These are phyloP conservation scores for Backusella luteola DNA, from an alignment of 192 early-diverging fungal genomes.

Conservation along the genomic window DNA sequence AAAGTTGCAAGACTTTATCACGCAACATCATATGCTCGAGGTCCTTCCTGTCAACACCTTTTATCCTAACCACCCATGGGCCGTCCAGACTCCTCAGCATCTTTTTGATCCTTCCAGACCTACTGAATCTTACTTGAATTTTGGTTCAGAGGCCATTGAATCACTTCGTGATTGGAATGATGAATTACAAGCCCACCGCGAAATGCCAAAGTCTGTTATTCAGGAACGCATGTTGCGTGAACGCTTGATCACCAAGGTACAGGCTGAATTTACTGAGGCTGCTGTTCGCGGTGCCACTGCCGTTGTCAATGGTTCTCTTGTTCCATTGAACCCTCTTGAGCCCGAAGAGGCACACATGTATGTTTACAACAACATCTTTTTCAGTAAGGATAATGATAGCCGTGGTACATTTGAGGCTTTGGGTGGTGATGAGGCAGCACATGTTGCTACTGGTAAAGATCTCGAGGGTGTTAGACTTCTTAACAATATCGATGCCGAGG, in stretches of 20 bases:
- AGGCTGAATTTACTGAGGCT: conserved; percentile 92
- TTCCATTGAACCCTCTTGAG: conserved; percentile 77
- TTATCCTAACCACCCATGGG: conserved; percentile 80
- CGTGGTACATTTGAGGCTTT: conserved; percentile 78
- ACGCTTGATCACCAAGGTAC: conserved; percentile 76
- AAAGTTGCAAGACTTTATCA: conserved; percentile 62
- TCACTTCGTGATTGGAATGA: conserved; percentile 96
- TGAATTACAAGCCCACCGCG: conserved; percentile 86
- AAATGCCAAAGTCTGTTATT: conserved; percentile 71
- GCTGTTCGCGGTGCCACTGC: conserved; percentile 81
- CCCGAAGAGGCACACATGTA: conserved; percentile 80
- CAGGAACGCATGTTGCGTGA: conserved; percentile 88
- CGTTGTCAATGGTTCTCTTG: conserved; percentile 77
- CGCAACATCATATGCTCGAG: conserved; percentile 72
- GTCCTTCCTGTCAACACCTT: conserved; percentile 69
- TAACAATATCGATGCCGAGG: conserved; percentile 71
- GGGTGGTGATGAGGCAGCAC: conserved; percentile 87
- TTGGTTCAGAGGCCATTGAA: conserved; percentile 60
- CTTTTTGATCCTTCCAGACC: conserved; percentile 63
- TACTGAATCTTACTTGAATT: conserved; percentile 60
- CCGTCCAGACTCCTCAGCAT: conserved; percentile 56
- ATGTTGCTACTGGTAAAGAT: conserved; percentile 94
- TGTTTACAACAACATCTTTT: conserved; percentile 96
- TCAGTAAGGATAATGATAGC: conserved; percentile 85
- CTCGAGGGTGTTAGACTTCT: conserved; percentile 84